These are phyloP conservation scores for Protostelium mycophagum DNA, from an alignment of 78 protist species.

Conservation along the genomic window DNA sequence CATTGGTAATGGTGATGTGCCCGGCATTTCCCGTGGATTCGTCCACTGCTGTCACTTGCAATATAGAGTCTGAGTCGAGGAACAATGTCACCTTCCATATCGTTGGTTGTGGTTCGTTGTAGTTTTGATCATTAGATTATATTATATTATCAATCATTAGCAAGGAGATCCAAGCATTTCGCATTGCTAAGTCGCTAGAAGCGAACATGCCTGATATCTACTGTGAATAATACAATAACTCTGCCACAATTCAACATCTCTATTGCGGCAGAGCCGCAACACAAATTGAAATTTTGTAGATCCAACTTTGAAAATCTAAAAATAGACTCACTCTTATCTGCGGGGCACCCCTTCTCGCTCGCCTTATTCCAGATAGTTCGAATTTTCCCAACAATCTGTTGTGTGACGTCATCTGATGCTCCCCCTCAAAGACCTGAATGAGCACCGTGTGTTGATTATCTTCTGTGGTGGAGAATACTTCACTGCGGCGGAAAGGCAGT, in stretches of 20 bases:
- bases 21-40: slow-evolving; percentile 85
- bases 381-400: slow-evolving; percentile 92
- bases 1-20: slow-evolving; percentile 91
- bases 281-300: no score
- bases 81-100: slow-evolving; percentile 94
- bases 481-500: neutral
- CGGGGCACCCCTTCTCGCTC: slow-evolving; percentile 94
- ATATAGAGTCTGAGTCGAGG: slow-evolving; percentile 90
- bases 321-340: slow-evolving; percentile 96
- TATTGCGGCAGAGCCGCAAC: no score
- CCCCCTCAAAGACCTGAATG: slow-evolving; percentile 87
- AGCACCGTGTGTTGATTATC: slow-evolving; percentile 85
- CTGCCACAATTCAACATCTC: no score
- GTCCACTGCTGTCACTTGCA: slow-evolving; percentile 91
- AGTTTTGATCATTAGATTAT: no score
- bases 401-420: slow-evolving; percentile 92
- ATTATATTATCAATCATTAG: no score
- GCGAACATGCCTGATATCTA: no score
- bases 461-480: slow-evolving; percentile 59
- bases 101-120: no score
- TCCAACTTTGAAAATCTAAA: no score
- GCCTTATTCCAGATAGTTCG: slow-evolving; percentile 87
- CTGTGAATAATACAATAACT: no score
- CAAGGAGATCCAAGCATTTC: no score
- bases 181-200: no score